phyloP scores from a whole-genome alignment of 2,329 filamentous ascomycete genomes.

The Monilinia fructicola region DNA sequence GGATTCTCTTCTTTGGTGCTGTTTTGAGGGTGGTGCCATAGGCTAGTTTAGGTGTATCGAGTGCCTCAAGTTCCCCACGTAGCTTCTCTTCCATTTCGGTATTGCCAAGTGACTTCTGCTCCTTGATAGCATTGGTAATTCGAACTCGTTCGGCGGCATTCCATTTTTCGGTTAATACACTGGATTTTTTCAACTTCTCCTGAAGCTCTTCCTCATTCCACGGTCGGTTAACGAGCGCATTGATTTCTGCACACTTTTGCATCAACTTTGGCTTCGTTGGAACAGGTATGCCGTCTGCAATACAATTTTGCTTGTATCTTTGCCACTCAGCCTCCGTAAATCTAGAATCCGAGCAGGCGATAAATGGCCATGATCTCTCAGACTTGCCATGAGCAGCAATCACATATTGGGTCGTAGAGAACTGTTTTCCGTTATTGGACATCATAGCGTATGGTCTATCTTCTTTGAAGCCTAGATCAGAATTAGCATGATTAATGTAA shows the following conservation, averaged over 20 bases:
- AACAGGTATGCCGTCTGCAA: slow-evolving; percentile 68
- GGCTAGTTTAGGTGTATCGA: slow-evolving; percentile 70
- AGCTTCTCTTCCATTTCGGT: slow-evolving; percentile 54
- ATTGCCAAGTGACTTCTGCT: slow-evolving; percentile 65
- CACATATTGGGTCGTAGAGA: slow-evolving; percentile 84
- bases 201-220: slow-evolving; percentile 85
- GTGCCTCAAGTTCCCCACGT: slow-evolving; percentile 60
- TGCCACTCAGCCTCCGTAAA: slow-evolving; percentile 85
- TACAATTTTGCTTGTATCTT: slow-evolving; percentile 74
- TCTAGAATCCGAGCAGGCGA: slow-evolving; percentile 79
- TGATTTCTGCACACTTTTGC: slow-evolving; percentile 78
- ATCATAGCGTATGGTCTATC: slow-evolving; percentile 83
- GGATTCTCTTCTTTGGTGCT: slow-evolving; percentile 53
- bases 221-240: slow-evolving; percentile 70
- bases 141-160: slow-evolving; percentile 67
- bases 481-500: slow-evolving; percentile 35
- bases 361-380: slow-evolving; percentile 83
- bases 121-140: slow-evolving; percentile 62
- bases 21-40: slow-evolving; percentile 64
- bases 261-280: slow-evolving; percentile 70
- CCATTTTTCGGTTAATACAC: slow-evolving; percentile 64
- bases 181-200: slow-evolving; percentile 71
- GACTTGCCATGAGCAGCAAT: slow-evolving; percentile 79
- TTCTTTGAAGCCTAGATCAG: slow-evolving; percentile 64
- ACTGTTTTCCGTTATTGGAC: slow-evolving; percentile 68